phyloP scores from a whole-genome alignment of 371 early-diverging fungal species.

The Mortierella sp. region DNA sequence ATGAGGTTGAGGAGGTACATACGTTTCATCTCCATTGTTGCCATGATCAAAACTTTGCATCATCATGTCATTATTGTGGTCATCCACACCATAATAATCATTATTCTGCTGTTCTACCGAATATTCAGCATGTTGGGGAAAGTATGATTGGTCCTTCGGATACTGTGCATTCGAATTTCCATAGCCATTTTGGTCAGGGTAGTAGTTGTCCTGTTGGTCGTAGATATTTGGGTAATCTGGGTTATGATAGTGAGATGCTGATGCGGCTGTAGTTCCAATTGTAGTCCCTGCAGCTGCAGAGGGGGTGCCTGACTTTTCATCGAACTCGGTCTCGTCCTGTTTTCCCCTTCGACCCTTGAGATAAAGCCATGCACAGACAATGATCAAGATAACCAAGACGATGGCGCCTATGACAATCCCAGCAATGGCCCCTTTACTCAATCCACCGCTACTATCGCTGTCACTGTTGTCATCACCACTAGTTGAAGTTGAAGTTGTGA shows the following conservation, averaged over 20 bases:
- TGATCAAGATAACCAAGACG: background rate
- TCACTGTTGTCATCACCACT: background rate
- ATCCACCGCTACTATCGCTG: conserved; percentile 9
- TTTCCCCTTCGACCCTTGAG: conserved; percentile 13
- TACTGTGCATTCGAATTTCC: conserved; percentile 5
- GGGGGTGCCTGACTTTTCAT: conserved; percentile 18
- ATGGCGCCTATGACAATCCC: conserved; percentile 40
- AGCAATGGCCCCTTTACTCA: conserved; percentile 37
- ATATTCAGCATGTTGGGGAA: conserved; percentile 11
- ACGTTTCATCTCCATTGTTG: conserved; percentile 5
- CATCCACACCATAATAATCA: conserved; percentile 9
- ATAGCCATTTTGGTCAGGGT: conserved; percentile 7
- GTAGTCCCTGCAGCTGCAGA: conserved; percentile 7
- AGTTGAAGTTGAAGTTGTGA: conserved; percentile 16
- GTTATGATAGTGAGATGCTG: conserved; percentile 22
- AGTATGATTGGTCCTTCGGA: conserved; percentile 7
- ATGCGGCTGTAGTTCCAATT: conserved; percentile 12
- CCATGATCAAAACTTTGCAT: conserved; percentile 28
- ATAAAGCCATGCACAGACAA: conserved; percentile 18
- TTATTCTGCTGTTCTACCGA: conserved; percentile 4
- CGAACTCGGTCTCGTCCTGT: conserved; percentile 18
- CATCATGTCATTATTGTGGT: conserved; percentile 12
- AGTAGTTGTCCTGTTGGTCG: conserved; percentile 19
- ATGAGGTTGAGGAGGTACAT: conserved; percentile 36
- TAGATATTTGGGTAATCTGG: conserved; percentile 21